phyloP scores from a whole-genome alignment of 164 flowering plant genomes.

The Nymphaea colorata region DNA sequence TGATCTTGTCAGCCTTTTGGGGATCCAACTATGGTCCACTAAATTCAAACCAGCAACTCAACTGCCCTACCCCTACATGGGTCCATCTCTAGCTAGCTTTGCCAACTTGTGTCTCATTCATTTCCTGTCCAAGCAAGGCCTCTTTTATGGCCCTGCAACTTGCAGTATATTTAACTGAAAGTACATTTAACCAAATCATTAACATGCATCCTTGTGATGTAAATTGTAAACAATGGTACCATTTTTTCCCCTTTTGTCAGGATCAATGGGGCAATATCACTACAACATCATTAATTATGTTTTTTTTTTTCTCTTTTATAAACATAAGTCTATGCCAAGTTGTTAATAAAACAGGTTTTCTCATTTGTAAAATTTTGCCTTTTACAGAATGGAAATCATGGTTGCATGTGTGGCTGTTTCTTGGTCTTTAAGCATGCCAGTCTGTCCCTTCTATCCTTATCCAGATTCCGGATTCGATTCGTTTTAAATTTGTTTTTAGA shows the following conservation, averaged over 20 bases:
- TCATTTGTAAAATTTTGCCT: neutral
- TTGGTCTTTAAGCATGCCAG: neutral
- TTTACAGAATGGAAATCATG: neutral
- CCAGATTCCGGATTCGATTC: no score
- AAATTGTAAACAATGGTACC: neutral
- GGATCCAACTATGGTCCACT: neutral
- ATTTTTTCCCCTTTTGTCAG: neutral
- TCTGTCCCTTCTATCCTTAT: no score
- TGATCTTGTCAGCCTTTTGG: neutral
- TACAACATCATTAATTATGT: neutral
- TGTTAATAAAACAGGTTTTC: neutral
- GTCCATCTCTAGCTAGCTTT: neutral
- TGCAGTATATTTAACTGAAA: neutral
- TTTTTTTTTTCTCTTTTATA: no score
- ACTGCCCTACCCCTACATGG: no score
- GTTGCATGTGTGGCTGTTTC: neutral
- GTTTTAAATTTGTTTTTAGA: no score
- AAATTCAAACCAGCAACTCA: neutral
- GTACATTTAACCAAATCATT: neutral
- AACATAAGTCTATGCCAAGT: neutral
- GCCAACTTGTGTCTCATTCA: neutral
- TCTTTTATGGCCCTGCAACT: neutral
- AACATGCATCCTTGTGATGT: neutral
- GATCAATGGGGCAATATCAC: neutral
- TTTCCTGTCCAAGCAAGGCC: neutral